Conservation (phyloP, 2,329 filamentous ascomycete species). For the Xylariomycetidae sp. region DNA sequence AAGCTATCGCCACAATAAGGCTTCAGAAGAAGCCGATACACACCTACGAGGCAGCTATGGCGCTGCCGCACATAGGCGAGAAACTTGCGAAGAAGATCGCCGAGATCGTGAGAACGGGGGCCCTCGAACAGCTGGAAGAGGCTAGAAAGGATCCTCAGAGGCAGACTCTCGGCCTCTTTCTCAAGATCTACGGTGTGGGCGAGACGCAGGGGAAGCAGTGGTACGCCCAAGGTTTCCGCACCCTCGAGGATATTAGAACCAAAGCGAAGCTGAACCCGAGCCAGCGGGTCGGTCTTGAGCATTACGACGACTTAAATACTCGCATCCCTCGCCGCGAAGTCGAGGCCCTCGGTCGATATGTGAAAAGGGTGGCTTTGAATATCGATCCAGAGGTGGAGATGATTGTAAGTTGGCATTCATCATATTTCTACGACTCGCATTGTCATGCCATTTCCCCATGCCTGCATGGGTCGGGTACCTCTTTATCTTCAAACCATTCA, state of each 20-base stretch:
- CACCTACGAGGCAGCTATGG: constrained; percentile 64
- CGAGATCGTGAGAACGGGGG: constrained; percentile 75
- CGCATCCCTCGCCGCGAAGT: constrained; percentile 78
- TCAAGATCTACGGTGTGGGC: constrained; percentile 77
- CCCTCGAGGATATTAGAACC: constrained; percentile 63
- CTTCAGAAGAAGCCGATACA: constrained; percentile 59
- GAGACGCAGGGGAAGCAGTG: constrained; percentile 66
- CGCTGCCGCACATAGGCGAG: constrained; percentile 64
- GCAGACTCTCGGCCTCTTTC: constrained; percentile 61
- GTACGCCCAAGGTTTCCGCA: constrained; percentile 70
- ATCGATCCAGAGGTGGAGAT: constrained; percentile 64
- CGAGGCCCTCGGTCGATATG: constrained; percentile 59
- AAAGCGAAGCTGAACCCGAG: constrained; percentile 61
- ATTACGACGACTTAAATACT: constrained; percentile 72
- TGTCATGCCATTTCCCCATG: too few species aligned
- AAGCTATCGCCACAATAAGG: constrained; percentile 68
- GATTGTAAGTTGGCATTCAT: too few species aligned
- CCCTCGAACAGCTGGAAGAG: constrained; percentile 67
- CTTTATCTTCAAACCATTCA: too few species aligned
- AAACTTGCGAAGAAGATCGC: constrained; percentile 81
- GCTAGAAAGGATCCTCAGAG: constrained; percentile 64
- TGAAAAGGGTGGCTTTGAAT: constrained; percentile 51
- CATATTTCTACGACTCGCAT: too few species aligned
- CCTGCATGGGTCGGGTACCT: too few species aligned
- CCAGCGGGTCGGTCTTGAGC: constrained; percentile 73